phyloP scores from a whole-genome alignment of 805 yeast genomes.

The Candida incommunis region DNA sequence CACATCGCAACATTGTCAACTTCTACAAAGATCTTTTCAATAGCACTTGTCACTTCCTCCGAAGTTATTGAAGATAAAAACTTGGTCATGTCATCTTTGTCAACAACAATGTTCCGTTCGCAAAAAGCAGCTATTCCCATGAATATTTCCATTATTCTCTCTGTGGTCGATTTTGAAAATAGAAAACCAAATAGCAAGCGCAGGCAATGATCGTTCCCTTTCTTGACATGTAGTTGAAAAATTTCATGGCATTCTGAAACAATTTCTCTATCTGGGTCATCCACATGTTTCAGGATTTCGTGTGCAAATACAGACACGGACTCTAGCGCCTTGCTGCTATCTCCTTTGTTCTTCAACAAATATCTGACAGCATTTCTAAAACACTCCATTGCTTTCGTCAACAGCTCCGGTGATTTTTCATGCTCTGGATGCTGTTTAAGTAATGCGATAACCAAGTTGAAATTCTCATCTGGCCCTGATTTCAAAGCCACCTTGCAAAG shows the following conservation, averaged over 20 bases:
- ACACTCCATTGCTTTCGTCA: not conserved
- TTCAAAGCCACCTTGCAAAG: not conserved
- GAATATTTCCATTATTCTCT: not conserved
- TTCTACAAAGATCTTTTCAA: not conserved
- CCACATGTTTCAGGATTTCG: not conserved
- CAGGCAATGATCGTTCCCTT: not conserved
- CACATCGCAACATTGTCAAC: not conserved
- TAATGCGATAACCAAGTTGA: not conserved
- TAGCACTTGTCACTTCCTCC: not conserved
- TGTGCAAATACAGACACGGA: not conserved
- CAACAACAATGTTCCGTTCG: not conserved
- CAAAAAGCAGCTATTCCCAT: not conserved
- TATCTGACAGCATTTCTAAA: not conserved
- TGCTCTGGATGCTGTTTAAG: not conserved
- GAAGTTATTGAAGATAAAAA: not conserved
- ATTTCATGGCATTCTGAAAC: not conserved
- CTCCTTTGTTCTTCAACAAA: not conserved
- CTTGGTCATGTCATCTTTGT: not conserved
- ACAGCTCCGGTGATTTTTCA: not conserved
- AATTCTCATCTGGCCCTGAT: not conserved
- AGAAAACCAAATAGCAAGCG: not conserved
- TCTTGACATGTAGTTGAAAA: not conserved
- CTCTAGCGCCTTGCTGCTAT: not conserved
- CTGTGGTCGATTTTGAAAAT: not conserved
- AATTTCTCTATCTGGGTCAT: not conserved